Conservation (phyloP, 2,329 filamentous ascomycete species). For the Trichoderma cornu-damae region DNA sequence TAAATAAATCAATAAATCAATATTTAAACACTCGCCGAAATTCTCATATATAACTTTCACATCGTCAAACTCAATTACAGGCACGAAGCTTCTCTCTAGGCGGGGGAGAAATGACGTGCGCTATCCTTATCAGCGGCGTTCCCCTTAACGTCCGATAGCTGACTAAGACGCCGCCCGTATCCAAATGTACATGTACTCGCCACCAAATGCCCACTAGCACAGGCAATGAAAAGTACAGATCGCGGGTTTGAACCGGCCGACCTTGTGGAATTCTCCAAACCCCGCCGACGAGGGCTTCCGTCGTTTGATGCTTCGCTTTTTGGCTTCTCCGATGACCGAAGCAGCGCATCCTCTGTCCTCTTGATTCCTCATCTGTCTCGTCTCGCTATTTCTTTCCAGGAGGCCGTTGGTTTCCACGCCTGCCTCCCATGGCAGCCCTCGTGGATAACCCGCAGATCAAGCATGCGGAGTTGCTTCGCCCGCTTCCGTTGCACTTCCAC, state of each 20-base stretch:
- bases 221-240: slow-evolving; percentile 22
- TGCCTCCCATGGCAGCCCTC: slow-evolving; percentile 57
- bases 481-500: slow-evolving; percentile 74
- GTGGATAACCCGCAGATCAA: slow-evolving; percentile 90
- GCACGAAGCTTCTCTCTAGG: neutral
- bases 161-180: slow-evolving; percentile 1
- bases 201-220: slow-evolving; percentile 10
- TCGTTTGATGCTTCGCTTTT: slow-evolving; percentile 3
- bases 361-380: neutral
- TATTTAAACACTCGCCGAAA: no score
- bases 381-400: neutral
- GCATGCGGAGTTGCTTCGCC: slow-evolving; percentile 80
- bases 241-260: slow-evolving; percentile 15
- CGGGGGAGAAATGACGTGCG: slow-evolving; percentile 9
- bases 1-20: no score
- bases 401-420: neutral
- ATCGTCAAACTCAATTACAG: no score
- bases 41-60: no score
- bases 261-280: neutral
- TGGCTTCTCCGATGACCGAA: slow-evolving; percentile 4
- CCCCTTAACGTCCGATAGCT: slow-evolving; percentile 2
- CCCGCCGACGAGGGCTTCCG: slow-evolving; percentile 1
- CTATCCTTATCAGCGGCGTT: slow-evolving; percentile 2
- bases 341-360: slow-evolving; percentile 2
- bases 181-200: slow-evolving; percentile 10